phyloP scores from a whole-genome alignment of 2,329 filamentous ascomycete species.

The Seiridium unicorne region DNA sequence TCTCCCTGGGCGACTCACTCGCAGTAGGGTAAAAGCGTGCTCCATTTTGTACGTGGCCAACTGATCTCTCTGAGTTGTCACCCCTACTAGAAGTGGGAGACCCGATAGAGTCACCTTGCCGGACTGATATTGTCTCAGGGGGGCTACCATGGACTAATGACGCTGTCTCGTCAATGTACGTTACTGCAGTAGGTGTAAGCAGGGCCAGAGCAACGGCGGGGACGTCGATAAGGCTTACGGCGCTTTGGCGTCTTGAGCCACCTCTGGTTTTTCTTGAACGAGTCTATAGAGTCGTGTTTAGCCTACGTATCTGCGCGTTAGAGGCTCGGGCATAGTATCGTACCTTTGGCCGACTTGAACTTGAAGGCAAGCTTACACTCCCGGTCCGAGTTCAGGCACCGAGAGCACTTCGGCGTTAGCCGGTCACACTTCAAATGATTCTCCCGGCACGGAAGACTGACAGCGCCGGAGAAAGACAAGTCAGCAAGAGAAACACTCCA shows the following conservation, averaged over 20 bases:
- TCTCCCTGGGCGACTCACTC: constrained; percentile 9
- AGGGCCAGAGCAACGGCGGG: not conserved
- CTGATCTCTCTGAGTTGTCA: not conserved
- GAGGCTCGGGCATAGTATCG: not conserved
- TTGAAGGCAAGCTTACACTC: constrained; percentile 31
- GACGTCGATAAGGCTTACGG: constrained; percentile 15
- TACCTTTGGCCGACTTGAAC: constrained; percentile 31
- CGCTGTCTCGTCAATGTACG: constrained; percentile 28
- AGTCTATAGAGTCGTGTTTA: constrained; percentile 10
- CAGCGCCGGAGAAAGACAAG: not conserved
- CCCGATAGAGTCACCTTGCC: constrained; percentile 11
- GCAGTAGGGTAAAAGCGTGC: constrained; percentile 10
- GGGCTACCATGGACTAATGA: constrained; percentile 20
- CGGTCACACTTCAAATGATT: constrained; percentile 48
- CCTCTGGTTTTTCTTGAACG: constrained; percentile 25
- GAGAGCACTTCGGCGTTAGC: constrained; percentile 27
- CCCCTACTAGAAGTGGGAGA: not conserved
- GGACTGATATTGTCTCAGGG: constrained; percentile 16
- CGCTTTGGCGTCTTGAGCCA: constrained; percentile 26
- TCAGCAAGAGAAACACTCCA: not conserved
- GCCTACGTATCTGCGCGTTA: not conserved
- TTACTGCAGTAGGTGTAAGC: constrained; percentile 17
- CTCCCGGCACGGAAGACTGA: constrained; percentile 44
- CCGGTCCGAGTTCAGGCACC: constrained; percentile 28
- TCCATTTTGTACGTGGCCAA: not conserved